These are phyloP conservation scores for Pythium folliculosum DNA, from an alignment of 352 stramenopile species.

Conservation along the genomic window DNA sequence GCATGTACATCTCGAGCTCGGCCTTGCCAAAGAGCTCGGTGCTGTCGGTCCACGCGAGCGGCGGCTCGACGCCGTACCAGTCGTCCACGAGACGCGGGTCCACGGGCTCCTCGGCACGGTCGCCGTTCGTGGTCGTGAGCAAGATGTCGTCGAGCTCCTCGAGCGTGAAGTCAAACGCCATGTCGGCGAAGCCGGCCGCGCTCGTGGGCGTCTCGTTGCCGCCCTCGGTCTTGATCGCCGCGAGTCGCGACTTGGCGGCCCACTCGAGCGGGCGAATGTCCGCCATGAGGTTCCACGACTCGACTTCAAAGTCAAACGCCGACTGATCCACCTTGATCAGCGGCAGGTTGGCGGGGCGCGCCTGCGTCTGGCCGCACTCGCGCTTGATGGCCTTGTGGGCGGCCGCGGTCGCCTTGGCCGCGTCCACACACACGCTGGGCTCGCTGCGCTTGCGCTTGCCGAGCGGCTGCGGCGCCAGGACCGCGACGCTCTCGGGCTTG, in stretches of 20 bases:
- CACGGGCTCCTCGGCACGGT: not conserved
- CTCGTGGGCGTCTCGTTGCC: constrained; percentile 34
- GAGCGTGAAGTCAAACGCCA: constrained; percentile 32
- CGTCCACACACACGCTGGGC: constrained; percentile 11
- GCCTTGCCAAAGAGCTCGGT: constrained; percentile 27
- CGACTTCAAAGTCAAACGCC: constrained; percentile 33
- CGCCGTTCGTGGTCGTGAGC: constrained; percentile 12
- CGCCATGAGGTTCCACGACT: constrained; percentile 29
- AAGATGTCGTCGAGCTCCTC: constrained; percentile 35
- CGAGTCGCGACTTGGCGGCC: constrained; percentile 23
- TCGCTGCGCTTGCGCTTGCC: constrained; percentile 30
- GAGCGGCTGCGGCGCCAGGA: not conserved
- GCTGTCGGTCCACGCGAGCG: constrained; percentile 16
- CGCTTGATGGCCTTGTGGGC: constrained; percentile 20
- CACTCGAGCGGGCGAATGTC: constrained; percentile 28
- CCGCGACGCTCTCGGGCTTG: not conserved
- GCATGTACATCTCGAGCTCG: constrained; percentile 34
- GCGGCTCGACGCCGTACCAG: constrained; percentile 23
- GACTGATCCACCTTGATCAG: constrained; percentile 22
- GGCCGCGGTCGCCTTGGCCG: not conserved
- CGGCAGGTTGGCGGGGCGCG: constrained; percentile 1
- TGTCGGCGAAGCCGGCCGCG: constrained; percentile 18
- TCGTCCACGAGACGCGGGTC: constrained; percentile 18
- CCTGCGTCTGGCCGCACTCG: not conserved
- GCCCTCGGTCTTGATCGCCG: constrained; percentile 24